Evolutionary conservation across 176 grass and related monocot genomes (phyloP).

Genomic region (Oryza meyeriana): DNA sequence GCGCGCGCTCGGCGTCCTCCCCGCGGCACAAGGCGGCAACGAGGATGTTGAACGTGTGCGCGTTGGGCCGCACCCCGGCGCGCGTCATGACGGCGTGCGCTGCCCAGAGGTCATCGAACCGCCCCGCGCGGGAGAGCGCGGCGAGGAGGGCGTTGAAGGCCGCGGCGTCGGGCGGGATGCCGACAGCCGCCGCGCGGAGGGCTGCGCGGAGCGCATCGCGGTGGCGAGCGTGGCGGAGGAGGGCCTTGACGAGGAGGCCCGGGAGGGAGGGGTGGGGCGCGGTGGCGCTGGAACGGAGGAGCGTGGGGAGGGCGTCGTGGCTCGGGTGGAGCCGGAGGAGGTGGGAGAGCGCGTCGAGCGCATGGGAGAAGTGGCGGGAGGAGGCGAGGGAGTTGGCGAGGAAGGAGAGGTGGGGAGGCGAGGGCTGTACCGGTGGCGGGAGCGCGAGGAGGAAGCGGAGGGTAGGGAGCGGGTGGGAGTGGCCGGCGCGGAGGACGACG

Average conservation of each 20-base stretch:
- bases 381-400: conserved; percentile 64
- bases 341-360: conserved; percentile 55
- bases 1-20: conserved; percentile 50
- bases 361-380: conserved; percentile 51
- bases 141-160: conserved; percentile 74
- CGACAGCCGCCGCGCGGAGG: conserved; percentile 40
- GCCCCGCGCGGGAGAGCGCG: conserved; percentile 32
- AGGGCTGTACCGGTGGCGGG: conserved; percentile 38
- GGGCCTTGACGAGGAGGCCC: conserved; percentile 65
- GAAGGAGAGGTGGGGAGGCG: conserved; percentile 56
- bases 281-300: conserved; percentile 39
- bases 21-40: conserved; percentile 64
- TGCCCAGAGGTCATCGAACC: conserved; percentile 59
- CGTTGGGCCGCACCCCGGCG: conserved; percentile 42
- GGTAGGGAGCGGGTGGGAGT: conserved; percentile 70
- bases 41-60: conserved; percentile 85
- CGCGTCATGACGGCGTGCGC: conserved; percentile 50
- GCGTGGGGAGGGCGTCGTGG: conserved; percentile 48
- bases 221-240: conserved; percentile 42
- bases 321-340: conserved; percentile 55
- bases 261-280: conserved; percentile 48
- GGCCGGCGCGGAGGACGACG: conserved; percentile 61
- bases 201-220: conserved; percentile 50
- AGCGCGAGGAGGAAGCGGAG: conserved; percentile 59
- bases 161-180: conserved; percentile 42